Conservation (phyloP, 192 early-diverging fungal genomes). For the Coemansia sp. region DNA sequence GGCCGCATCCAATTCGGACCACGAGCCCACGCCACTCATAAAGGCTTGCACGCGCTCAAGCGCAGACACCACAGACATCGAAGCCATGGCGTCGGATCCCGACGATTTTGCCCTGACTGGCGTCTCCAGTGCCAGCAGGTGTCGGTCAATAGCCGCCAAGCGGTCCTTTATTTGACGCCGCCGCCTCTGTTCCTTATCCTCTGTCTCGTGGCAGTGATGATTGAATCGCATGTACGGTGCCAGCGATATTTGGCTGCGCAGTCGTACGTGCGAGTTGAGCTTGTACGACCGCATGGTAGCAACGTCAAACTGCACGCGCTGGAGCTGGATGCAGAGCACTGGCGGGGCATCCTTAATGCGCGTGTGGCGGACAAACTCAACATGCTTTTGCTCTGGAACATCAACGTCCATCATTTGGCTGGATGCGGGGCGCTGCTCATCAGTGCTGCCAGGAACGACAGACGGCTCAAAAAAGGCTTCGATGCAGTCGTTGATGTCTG, state of each 20-base stretch:
- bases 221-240: slow-evolving; percentile 57
- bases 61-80: slow-evolving; percentile 29
- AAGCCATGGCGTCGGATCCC: not conserved
- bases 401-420: slow-evolving; percentile 19
- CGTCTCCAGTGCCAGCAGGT: slow-evolving; percentile 17
- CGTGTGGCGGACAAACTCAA: slow-evolving; percentile 13
- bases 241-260: slow-evolving; percentile 66
- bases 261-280: slow-evolving; percentile 65
- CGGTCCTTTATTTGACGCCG: slow-evolving; percentile 12
- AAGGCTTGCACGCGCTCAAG: slow-evolving; percentile 33
- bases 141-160: not conserved
- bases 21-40: slow-evolving; percentile 28
- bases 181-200: not conserved
- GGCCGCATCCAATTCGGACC: slow-evolving; percentile 23
- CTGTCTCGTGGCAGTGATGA: not conserved
- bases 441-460: not conserved
- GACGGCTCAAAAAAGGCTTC: slow-evolving; percentile 43
- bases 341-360: slow-evolving; percentile 60
- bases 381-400: not conserved
- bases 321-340: slow-evolving; percentile 70
- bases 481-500: slow-evolving; percentile 56
- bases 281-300: slow-evolving; percentile 63
- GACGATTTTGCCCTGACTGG: slow-evolving; percentile 9
- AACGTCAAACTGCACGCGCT: slow-evolving; percentile 71
- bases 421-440: not conserved